Conservation (phyloP, 495 filamentous ascomycete genomes). For the Annulohypoxylon bovei region DNA sequence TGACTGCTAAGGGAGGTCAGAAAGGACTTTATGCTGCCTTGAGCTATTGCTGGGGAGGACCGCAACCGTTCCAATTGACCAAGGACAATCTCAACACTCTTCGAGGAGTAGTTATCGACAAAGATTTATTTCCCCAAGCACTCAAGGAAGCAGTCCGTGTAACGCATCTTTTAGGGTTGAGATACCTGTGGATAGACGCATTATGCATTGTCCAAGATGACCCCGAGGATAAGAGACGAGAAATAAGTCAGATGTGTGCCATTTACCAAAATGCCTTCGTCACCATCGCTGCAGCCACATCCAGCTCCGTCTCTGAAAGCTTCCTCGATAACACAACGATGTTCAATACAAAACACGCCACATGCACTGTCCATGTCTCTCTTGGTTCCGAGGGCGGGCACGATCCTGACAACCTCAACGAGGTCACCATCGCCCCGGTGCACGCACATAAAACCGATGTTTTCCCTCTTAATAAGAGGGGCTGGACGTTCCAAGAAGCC, state of each 20-base stretch:
- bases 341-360: slow-evolving; percentile 16
- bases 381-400: neutral
- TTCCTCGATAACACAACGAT: slow-evolving; percentile 12
- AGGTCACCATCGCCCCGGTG: slow-evolving; percentile 14
- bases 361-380: slow-evolving; percentile 15
- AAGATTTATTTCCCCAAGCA: slow-evolving; percentile 5
- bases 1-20: neutral
- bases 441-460: slow-evolving; percentile 14
- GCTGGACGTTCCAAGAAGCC: slow-evolving; percentile 31
- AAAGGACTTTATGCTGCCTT: neutral
- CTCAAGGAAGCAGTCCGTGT: slow-evolving; percentile 14
- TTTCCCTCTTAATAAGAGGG: slow-evolving; percentile 29
- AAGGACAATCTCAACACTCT: slow-evolving; percentile 10
- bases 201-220: slow-evolving; percentile 47
- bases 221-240: slow-evolving; percentile 37
- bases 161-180: slow-evolving; percentile 4
- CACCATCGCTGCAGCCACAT: slow-evolving; percentile 27
- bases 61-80: slow-evolving; percentile 22
- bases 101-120: neutral
- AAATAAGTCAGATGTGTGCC: slow-evolving; percentile 34
- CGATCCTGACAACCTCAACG: neutral
- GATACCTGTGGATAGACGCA: slow-evolving; percentile 45
- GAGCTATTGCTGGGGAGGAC: slow-evolving; percentile 15
- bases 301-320: slow-evolving; percentile 16
- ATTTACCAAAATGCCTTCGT: slow-evolving; percentile 22